Evolutionary conservation across 2,329 filamentous ascomycete species (phyloP), one percentile per base, ranked within the genome.

Genomic region (Ophiostoma sp.): DNA sequence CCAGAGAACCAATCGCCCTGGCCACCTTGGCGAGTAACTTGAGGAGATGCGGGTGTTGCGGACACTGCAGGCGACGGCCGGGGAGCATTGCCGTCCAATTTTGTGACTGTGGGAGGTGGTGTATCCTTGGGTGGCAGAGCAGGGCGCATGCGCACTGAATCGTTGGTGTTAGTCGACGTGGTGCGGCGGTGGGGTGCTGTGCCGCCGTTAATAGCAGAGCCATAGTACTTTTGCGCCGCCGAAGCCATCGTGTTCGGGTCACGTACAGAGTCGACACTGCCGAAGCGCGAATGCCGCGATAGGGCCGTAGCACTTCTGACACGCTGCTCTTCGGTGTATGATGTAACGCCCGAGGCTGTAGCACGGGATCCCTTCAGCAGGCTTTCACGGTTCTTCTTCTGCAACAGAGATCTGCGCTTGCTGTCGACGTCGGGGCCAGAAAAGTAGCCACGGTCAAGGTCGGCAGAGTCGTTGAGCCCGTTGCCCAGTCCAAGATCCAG

Each of bases 361-460:
- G 70, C 89, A 85, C 52, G 90, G 89, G 78, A 92, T 87, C 70
- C 62, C 17, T 74, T 72, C 20, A 74, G 67, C 71, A 81, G 79
- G 72, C 87, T 89, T 72, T 88, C 87, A 71, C 91, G 89, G 80
- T 95, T 96, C 79, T 92, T 92, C 79, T 92, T 92, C 67, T 97
- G 82, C 66, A 95, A 83, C 77, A 93, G 96, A 65, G 91, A 87
- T 75, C 87, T 88, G 71, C 90, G 87, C 62, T 86, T 86, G 20
- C 33, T 71, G 73, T 97, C 93, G 13, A 89, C 83, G 76, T 98
- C 94, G 20, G 90, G 91, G 3, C 94, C 93, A 8, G 94, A 97
- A 77, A 97, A 97, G 79, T 98, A 98, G 33, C 94, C 94, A 48
- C 93, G 87, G 76, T 98, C 95, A 20, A 92, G 79, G 72, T 96